Conservation (phyloP, 208 protist genomes). For the Tritrichomonas musculus region DNA sequence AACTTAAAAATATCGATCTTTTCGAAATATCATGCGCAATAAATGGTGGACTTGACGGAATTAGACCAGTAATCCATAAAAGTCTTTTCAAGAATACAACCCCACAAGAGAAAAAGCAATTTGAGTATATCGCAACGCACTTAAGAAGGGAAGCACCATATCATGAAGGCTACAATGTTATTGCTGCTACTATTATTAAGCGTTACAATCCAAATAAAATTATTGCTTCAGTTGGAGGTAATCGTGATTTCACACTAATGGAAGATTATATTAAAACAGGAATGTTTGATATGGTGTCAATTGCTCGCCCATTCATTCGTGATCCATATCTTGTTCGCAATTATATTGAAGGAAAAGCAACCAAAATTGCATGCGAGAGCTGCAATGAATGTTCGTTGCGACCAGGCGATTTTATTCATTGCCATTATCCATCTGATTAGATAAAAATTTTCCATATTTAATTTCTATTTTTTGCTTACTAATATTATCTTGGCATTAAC, state of each 20-base stretch:
- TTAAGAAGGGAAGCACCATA: neutral
- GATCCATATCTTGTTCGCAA: neutral
- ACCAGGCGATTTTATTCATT: no score
- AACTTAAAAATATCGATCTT: neutral
- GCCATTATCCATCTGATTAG: no score
- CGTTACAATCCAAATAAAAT: neutral
- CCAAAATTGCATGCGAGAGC: neutral
- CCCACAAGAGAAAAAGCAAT: neutral
- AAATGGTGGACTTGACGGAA: neutral
- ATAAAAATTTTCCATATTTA: no score
- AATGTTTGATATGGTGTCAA: neutral
- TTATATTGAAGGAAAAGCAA: neutral
- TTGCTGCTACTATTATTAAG: neutral
- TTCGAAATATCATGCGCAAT: neutral
- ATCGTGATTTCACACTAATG: neutral
- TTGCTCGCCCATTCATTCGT: neutral
- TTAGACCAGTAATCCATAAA: neutral
- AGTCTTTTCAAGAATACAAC: neutral
- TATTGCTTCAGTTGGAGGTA: neutral
- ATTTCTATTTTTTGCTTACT: no score
- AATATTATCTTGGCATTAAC: no score
- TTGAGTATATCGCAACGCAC: neutral
- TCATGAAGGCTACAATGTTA: neutral
- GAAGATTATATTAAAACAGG: neutral
- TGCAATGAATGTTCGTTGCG: constrained; percentile 1